Evolutionary conservation across 495 filamentous ascomycete species (phyloP).

Genomic region (Thermothielavioides terrestris): DNA sequence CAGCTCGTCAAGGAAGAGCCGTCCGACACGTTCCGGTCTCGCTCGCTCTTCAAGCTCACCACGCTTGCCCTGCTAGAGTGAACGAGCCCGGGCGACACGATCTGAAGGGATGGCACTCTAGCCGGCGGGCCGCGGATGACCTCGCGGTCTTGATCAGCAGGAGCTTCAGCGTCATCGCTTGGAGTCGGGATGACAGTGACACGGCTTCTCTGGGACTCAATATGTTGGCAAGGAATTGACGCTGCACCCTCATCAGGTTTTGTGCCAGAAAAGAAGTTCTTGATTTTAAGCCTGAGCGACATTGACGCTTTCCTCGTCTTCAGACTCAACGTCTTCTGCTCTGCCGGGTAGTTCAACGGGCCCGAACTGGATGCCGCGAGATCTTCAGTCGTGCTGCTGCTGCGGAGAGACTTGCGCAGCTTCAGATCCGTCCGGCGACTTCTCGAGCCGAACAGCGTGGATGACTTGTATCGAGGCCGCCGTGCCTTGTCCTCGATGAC

Average conservation of each 20-base stretch:
- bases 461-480: constrained; percentile 32
- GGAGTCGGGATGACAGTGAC: constrained; percentile 17
- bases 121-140: constrained; percentile 35
- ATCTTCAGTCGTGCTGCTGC: constrained; percentile 31
- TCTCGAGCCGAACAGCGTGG: constrained; percentile 40
- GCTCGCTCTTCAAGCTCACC: constrained; percentile 41
- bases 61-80: constrained; percentile 43
- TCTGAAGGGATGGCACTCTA: constrained; percentile 33
- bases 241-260: constrained; percentile 33
- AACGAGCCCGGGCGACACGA: constrained; percentile 31
- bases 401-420: constrained; percentile 53
- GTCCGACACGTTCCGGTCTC: constrained; percentile 38
- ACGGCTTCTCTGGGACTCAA: constrained; percentile 42
- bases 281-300: constrained; percentile 53
- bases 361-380: constrained; percentile 18
- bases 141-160: constrained; percentile 16
- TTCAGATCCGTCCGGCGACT: constrained; percentile 38
- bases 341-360: constrained; percentile 8
- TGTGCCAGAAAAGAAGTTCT: constrained; percentile 47
- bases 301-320: constrained; percentile 53
- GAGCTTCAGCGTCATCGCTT: not conserved
- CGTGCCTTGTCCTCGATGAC: not conserved
- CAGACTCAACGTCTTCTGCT: constrained; percentile 34
- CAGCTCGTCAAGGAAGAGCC: constrained; percentile 69
- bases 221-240: constrained; percentile 40